Base-by-base conservation (phyloP, 1,284 basidiomycete genomes). In the Sphaerobolus stellatus region DNA sequence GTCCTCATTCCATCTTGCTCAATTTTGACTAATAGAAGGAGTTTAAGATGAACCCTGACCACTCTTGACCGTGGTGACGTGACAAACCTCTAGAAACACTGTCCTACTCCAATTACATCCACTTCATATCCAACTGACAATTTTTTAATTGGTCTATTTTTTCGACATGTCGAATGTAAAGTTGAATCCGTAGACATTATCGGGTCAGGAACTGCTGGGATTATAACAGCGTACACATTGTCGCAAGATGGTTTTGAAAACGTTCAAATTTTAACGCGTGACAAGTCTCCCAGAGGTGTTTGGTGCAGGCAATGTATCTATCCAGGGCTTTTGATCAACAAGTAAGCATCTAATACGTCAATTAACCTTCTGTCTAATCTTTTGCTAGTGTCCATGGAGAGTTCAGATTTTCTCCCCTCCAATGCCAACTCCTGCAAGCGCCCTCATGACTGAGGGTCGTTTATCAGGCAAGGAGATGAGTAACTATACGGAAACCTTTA, bases 351-450 rank as follows among this genome's bases (percentile, higher is more conserved):
- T 28, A 25, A 20, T 5, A 40, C n/a, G n/a, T n/a, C n/a, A n/a
- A n/a, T n/a, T n/a, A n/a, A n/a, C n/a, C n/a, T n/a, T n/a, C n/a
- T n/a, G n/a, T n/a, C n/a, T n/a, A n/a, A n/a, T n/a, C n/a, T n/a
- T n/a, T n/a, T 45, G 20, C 2, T 57, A 85, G 83, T 58, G 81
- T 84, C 4, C 75, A 83, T 58, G 82, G 82, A 5, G 80, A 84
- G 61, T 82, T 76, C 56, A 61, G 71, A 5, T 82, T 84, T 62
- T 83, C 83, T 3, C 57, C 73, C 0, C 81, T 40, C 64, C 72
- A 1, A 83, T 84, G 81, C 70, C 73, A 1, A 61, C 67, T 8
- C 75, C 76, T 3, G 28, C 57, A 7, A 52, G 69, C 20, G 56
- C 69, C 7, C 59, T 52, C 14, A 59, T 66, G 45, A 70, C 66